Percentiles rank a stretch among this genome's conserved stretches.
Evolutionary conservation across 2,329 filamentous ascomycete genomes (phyloP).

Genomic region (Endocalyx cinctus): DNA sequence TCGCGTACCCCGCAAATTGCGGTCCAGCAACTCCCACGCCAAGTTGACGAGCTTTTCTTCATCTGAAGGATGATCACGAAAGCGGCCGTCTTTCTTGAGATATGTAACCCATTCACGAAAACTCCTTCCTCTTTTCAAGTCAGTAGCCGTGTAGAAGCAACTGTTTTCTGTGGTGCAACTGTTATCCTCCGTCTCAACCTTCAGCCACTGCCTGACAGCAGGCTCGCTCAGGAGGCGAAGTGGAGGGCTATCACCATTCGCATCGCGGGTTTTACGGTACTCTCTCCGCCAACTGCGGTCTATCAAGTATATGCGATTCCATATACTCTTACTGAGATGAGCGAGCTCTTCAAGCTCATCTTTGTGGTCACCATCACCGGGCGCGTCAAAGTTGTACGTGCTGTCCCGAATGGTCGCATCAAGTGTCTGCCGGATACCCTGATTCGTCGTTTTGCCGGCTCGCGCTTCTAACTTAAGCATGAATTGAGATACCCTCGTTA

Average conservation of each 20-base stretch:
- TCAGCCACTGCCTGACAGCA: constrained; percentile 15
- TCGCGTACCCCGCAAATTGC: constrained; percentile 15
- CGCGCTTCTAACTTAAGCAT: constrained; percentile 25
- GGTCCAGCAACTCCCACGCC: constrained; percentile 24
- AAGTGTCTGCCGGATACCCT: constrained; percentile 22
- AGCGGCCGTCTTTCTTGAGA: constrained; percentile 11
- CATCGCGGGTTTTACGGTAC: constrained; percentile 9
- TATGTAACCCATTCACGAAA: constrained; percentile 20
- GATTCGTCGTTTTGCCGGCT: constrained; percentile 20
- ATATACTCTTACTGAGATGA: constrained; percentile 14
- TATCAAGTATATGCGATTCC: constrained; percentile 18
- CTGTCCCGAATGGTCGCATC: constrained; percentile 19
- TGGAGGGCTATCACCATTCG: constrained; percentile 4
- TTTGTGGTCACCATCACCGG: constrained; percentile 6
- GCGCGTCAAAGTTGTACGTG: constrained; percentile 5
- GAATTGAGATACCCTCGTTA: constrained; percentile 22
- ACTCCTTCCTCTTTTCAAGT: constrained; percentile 11
- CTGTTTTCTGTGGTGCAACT: constrained; percentile 12
- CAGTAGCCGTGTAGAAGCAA: constrained; percentile 19
- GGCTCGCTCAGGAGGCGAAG: constrained; percentile 16
- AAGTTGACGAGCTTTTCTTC: constrained; percentile 20
- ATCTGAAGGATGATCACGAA: constrained; percentile 13
- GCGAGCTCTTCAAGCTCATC: constrained; percentile 15
- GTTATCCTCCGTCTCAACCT: constrained; percentile 13
- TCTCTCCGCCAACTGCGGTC: constrained; percentile 18